phyloP scores from a whole-genome alignment of 2,329 filamentous ascomycete genomes.

The Ophiostoma tasmaniense region DNA sequence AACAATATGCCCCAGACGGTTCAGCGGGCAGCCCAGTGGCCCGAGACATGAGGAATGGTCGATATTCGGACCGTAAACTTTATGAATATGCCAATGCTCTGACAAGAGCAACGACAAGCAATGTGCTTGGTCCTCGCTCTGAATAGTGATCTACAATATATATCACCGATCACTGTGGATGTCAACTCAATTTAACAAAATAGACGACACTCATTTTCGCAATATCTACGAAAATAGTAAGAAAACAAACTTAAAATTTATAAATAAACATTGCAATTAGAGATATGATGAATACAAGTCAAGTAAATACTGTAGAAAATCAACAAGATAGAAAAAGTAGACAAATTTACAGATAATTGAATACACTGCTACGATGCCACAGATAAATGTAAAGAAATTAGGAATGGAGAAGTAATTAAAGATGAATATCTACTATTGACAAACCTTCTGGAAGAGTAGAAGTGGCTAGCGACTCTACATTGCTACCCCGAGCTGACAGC shows the following conservation, averaged over 20 bases:
- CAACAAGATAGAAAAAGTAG: not conserved
- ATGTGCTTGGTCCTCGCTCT: not conserved
- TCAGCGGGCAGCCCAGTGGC: not conserved
- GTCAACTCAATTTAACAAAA: not conserved
- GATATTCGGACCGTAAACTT: not conserved
- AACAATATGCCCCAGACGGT: no score
- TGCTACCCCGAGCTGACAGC: not conserved
- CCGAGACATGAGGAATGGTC: not conserved
- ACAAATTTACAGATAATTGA: not conserved
- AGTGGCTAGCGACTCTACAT: not conserved
- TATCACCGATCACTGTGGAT: not conserved
- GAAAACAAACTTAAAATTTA: not conserved
- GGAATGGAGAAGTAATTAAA: not conserved
- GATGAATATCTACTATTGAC: not conserved
- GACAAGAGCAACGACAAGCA: no score
- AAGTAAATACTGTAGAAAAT: not conserved
- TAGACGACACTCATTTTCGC: not conserved
- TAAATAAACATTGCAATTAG: not conserved
- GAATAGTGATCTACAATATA: not conserved
- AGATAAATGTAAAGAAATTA: not conserved
- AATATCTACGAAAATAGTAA: not conserved
- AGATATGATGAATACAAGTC: not conserved
- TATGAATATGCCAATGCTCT: no score
- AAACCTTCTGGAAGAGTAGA: not conserved
- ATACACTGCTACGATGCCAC: not conserved